Percentiles rank a stretch among this genome's conserved stretches.
Evolutionary conservation across 2,329 filamentous ascomycete species (phyloP).

Genomic region (Penicillium sp.): DNA sequence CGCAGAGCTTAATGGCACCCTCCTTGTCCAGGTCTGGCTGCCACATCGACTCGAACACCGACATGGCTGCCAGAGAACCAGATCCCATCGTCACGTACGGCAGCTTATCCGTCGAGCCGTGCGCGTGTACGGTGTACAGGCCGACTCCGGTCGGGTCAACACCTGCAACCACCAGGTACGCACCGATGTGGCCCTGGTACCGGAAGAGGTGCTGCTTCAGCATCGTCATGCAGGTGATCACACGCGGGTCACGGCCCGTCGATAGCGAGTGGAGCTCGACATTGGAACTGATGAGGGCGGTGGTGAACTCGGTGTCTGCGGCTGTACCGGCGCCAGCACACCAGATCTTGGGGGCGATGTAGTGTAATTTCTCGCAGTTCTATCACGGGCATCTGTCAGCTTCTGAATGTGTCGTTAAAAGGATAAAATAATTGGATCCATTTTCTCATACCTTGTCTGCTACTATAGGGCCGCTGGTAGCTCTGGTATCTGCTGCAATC

Average conservation of each 20-base stretch:
- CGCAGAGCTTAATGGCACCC: conserved; percentile 74
- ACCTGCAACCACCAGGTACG: conserved; percentile 94
- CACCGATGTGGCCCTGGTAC: conserved; percentile 95
- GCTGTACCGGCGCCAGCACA: conserved; percentile 97
- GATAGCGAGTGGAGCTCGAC: conserved; percentile 95
- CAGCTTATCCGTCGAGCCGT: conserved; percentile 96
- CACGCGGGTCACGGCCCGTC: conserved; percentile 91
- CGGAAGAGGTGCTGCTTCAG: conserved; percentile 99
- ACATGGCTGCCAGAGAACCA: conserved; percentile 93
- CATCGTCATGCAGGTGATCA: conserved; percentile 99
- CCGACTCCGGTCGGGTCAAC: conserved; percentile 93
- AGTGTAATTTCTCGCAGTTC: conserved; percentile 99
- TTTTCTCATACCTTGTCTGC: conserved; percentile 73
- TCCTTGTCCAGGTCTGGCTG: conserved; percentile 70
- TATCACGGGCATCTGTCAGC: conserved; percentile 27
- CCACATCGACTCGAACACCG: conserved; percentile 96
- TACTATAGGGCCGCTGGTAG: conserved; percentile 94
- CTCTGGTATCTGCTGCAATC: conserved; percentile 97
- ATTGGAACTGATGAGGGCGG: conserved; percentile 95
- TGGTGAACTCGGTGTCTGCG: conserved; percentile 98
- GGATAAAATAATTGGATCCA: background rate
- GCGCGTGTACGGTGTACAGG: conserved; percentile 96
- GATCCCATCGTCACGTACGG: conserved; percentile 99
- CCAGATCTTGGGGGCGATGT: conserved; percentile 98
- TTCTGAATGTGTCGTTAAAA: background rate